A percentile compares a stretch with the other conserved stretches of the same genome.
These are phyloP conservation scores for Oenanthe javanica DNA, from an alignment of 140 eudicot genomes.

Conservation along the genomic window DNA sequence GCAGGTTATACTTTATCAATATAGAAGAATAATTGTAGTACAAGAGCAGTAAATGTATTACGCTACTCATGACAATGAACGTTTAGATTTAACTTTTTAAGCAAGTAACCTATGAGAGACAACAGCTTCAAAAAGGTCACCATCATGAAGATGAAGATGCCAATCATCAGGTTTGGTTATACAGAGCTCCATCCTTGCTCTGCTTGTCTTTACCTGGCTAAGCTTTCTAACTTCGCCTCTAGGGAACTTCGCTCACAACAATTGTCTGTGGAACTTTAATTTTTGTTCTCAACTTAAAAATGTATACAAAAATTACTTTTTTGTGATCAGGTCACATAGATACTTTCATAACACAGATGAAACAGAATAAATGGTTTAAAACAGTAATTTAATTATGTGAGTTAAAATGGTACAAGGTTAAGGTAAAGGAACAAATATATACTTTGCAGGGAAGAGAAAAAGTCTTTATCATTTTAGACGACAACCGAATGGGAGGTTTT, in stretches of 20 bases:
- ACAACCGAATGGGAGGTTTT: slow-evolving; percentile 2
- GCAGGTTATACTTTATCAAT: not conserved
- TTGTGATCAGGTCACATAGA: not conserved
- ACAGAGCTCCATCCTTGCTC: slow-evolving; percentile 65
- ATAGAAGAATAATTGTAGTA: not conserved
- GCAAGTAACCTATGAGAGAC: slow-evolving; percentile 67
- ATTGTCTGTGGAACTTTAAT: not conserved
- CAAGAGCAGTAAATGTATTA: no score
- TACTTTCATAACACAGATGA: not conserved
- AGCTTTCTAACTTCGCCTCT: slow-evolving; percentile 19
- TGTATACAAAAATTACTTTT: not conserved
- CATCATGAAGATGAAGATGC: slow-evolving; percentile 99
- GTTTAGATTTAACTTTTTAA: not conserved
- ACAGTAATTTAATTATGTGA: not conserved
- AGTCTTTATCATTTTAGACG: slow-evolving; percentile 30
- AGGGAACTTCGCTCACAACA: slow-evolving; percentile 22
- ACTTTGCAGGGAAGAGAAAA: slow-evolving; percentile 36
- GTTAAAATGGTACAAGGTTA: not conserved
- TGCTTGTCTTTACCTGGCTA: slow-evolving; percentile 21
- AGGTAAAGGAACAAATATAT: slow-evolving; percentile 1
- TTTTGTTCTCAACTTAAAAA: not conserved
- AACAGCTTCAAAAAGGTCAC: slow-evolving; percentile 81
- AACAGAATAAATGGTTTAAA: not conserved
- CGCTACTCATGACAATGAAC: no score
- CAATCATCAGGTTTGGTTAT: slow-evolving; percentile 95